Percentiles rank a stretch among this genome's conserved stretches.
Conservation (phyloP, 768 basidiomycete species). For the Phallus indusiatus region DNA sequence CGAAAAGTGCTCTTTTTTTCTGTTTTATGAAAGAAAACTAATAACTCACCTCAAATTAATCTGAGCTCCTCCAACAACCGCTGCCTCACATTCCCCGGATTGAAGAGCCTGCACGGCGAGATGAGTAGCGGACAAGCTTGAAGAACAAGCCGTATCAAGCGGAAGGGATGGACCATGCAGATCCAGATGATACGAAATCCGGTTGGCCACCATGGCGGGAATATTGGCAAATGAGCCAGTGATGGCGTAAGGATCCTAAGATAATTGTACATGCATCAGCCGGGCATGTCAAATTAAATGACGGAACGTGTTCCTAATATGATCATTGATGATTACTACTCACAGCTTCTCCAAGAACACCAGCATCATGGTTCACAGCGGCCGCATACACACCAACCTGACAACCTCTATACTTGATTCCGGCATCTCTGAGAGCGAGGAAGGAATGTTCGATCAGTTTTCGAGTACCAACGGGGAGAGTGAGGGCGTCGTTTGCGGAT, state of each 20-base stretch:
- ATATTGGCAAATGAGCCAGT: conserved; percentile 25
- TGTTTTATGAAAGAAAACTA: not conserved
- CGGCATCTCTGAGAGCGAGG: conserved; percentile 14
- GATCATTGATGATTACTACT: no score
- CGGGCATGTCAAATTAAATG: not conserved
- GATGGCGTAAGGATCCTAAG: conserved; percentile 4
- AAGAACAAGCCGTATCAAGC: conserved; percentile 42
- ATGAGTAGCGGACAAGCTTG: conserved; percentile 36
- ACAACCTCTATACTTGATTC: conserved; percentile 15
- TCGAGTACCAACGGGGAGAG: conserved; percentile 24
- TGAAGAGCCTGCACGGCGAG: conserved; percentile 36
- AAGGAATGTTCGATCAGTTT: conserved; percentile 24
- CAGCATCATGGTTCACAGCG: conserved; percentile 2
- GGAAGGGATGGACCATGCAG: conserved; percentile 40
- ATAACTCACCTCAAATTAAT: conserved; percentile 30
- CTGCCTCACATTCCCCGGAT: conserved; percentile 37
- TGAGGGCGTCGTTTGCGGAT: conserved; percentile 20
- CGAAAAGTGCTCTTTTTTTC: not conserved
- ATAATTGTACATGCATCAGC: no score
- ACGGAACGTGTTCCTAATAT: not conserved
- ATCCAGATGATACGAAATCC: conserved; percentile 30
- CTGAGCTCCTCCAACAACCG: conserved; percentile 37
- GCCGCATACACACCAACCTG: conserved; percentile 13
- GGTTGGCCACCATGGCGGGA: conserved; percentile 31
- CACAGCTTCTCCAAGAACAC: conserved; percentile 4